phyloP scores from a whole-genome alignment of 106 monocot species.

The Phalaenopsis aphrodite region DNA sequence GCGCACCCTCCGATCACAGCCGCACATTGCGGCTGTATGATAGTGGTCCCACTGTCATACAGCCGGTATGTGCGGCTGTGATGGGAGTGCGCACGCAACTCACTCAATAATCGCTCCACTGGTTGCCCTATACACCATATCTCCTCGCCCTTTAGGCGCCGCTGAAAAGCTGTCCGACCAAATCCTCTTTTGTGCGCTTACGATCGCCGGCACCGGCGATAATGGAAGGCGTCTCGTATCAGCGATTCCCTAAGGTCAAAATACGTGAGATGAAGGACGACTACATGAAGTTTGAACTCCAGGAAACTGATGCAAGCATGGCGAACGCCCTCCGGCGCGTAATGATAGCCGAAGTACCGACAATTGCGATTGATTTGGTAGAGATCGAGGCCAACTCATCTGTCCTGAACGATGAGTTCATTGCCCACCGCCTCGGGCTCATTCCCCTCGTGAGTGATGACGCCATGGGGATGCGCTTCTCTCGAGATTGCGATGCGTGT shows the following conservation, averaged over 20 bases:
- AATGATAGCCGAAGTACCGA: slow-evolving; percentile 90
- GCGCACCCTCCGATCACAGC: no score
- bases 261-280: slow-evolving; percentile 88
- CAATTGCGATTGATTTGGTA: slow-evolving; percentile 91
- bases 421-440: slow-evolving; percentile 89
- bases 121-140: neutral
- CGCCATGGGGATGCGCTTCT: slow-evolving; percentile 94
- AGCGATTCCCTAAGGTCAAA: slow-evolving; percentile 59
- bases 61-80: no score
- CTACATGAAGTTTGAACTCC: slow-evolving; percentile 90
- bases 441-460: slow-evolving; percentile 61
- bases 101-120: neutral
- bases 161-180: neutral
- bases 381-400: slow-evolving; percentile 91
- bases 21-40: no score
- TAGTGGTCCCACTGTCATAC: no score
- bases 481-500: slow-evolving; percentile 88
- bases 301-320: slow-evolving; percentile 81
- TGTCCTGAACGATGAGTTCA: slow-evolving; percentile 98
- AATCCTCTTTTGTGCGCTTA: no score
- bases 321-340: slow-evolving; percentile 96
- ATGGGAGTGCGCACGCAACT: no score
- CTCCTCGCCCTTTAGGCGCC: neutral
- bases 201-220: neutral
- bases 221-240: slow-evolving; percentile 48